Percentiles rank a stretch among this genome's conserved stretches.
Conservation (phyloP, 2,329 filamentous ascomycete genomes). For the Emergomyces pasteurianus region DNA sequence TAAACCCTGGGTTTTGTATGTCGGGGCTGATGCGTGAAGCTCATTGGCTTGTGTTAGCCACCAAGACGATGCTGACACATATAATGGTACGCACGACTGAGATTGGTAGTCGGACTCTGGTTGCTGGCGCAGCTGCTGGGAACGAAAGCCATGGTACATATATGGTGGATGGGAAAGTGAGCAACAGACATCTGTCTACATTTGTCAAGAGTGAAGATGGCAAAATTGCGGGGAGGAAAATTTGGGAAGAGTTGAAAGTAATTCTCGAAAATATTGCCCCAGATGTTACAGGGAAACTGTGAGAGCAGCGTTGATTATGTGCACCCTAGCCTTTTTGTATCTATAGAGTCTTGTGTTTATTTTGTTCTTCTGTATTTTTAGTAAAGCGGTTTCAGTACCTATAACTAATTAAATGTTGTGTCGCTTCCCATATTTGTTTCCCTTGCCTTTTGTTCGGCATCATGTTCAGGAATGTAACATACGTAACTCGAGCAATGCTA, state of each 20-base stretch:
- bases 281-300: neutral
- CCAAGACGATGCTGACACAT: constrained; percentile 19
- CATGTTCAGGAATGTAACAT: too few relatives aligned
- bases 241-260: neutral
- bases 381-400: neutral
- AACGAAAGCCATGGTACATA: constrained; percentile 32
- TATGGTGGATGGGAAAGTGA: neutral
- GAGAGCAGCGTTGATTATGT: too few relatives aligned
- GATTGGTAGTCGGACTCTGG: constrained; percentile 38
- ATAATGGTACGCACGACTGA: constrained; percentile 34
- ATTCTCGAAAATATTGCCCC: neutral
- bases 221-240: neutral
- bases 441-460: too few relatives aligned
- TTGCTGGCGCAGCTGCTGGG: too few relatives aligned
- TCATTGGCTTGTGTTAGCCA: constrained; percentile 3
- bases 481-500: too few relatives aligned
- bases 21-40: constrained; percentile 34
- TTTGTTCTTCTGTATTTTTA: neutral
- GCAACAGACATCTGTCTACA: neutral
- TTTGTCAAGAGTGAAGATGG: neutral
- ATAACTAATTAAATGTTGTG: neutral
- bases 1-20: constrained; percentile 44
- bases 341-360: too few relatives aligned
- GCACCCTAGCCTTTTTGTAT: too few relatives aligned
- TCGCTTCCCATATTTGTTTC: too few relatives aligned